Conservation (phyloP, 164 flowering plant species). For the Tinospora cordifolia region DNA sequence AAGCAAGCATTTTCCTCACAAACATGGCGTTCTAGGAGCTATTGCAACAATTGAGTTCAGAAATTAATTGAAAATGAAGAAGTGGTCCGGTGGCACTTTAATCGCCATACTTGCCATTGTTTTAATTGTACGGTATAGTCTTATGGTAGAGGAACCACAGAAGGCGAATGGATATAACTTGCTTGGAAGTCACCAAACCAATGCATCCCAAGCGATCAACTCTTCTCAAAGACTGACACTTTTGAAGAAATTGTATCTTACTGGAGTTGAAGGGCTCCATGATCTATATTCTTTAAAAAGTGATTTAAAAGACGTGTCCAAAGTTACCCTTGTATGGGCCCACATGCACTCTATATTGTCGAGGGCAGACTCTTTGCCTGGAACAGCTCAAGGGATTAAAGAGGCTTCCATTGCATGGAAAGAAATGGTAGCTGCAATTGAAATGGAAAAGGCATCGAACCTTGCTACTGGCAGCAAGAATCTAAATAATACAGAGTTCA, state of each 20-base stretch:
- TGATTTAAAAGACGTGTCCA: slow-evolving; percentile 35
- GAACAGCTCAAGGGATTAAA: slow-evolving; percentile 67
- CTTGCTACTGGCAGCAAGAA: slow-evolving; percentile 2
- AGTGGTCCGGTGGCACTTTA: slow-evolving; percentile 63
- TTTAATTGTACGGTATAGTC: slow-evolving; percentile 47
- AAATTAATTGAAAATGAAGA: slow-evolving; percentile 41
- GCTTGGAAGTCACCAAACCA: slow-evolving; percentile 33
- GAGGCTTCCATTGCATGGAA: slow-evolving; percentile 76
- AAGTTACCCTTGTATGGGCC: slow-evolving; percentile 48
- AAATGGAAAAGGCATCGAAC: slow-evolving; percentile 30
- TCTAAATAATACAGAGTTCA: slow-evolving; percentile 10
- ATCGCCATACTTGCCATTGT: slow-evolving; percentile 46
- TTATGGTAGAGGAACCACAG: slow-evolving; percentile 27
- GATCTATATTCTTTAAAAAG: slow-evolving; percentile 33
- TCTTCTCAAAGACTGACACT: slow-evolving; percentile 13
- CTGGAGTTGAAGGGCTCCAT: slow-evolving; percentile 43
- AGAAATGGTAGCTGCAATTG: slow-evolving; percentile 37
- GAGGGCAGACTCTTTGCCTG: slow-evolving; percentile 69
- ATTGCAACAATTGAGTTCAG: not conserved
- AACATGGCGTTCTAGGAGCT: not conserved
- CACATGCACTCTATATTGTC: slow-evolving; percentile 50
- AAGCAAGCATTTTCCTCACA: not conserved
- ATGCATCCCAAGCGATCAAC: slow-evolving; percentile 10
- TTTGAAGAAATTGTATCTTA: slow-evolving; percentile 29
- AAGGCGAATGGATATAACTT: slow-evolving; percentile 51